Evolutionary conservation across 2,329 filamentous ascomycete genomes (phyloP).

Genomic region (Penicillium griseofulvum): DNA sequence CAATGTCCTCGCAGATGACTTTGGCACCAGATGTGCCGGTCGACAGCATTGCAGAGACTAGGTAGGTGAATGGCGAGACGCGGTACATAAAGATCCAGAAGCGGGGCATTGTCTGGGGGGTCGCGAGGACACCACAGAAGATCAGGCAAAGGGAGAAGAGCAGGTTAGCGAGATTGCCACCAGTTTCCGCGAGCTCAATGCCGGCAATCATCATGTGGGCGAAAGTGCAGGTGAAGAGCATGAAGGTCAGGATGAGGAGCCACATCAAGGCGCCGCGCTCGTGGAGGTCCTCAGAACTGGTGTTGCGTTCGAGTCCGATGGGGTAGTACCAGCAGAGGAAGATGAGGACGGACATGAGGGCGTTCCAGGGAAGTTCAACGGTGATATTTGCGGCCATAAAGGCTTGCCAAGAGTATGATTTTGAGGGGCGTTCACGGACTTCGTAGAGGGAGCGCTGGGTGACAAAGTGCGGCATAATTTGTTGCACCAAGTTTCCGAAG

Average conservation of each 20-base stretch:
- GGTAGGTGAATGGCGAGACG: slow-evolving; percentile 65
- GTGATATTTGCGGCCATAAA: slow-evolving; percentile 71
- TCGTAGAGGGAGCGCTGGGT: slow-evolving; percentile 60
- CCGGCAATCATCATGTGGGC: slow-evolving; percentile 71
- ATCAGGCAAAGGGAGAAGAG: slow-evolving; percentile 58
- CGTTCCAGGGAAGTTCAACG: slow-evolving; percentile 68
- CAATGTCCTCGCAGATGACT: slow-evolving; percentile 32
- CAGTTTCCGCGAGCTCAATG: slow-evolving; percentile 67
- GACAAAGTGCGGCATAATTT: slow-evolving; percentile 60
- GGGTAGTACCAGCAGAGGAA: slow-evolving; percentile 69
- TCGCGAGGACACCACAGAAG: slow-evolving; percentile 57
- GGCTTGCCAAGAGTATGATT: slow-evolving; percentile 70
- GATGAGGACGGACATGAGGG: slow-evolving; percentile 61
- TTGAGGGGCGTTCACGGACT: slow-evolving; percentile 61
- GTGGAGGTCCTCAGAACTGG: slow-evolving; percentile 37
- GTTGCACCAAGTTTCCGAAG: slow-evolving; percentile 60
- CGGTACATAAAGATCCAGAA: slow-evolving; percentile 82
- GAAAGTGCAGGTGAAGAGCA: slow-evolving; percentile 71
- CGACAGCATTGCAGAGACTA: slow-evolving; percentile 46
- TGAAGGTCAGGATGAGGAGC: slow-evolving; percentile 62
- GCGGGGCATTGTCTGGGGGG: slow-evolving; percentile 57
- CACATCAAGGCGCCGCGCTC: slow-evolving; percentile 65
- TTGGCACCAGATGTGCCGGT: slow-evolving; percentile 36
- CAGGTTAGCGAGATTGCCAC: slow-evolving; percentile 61
- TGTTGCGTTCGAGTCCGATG: slow-evolving; percentile 49